phyloP scores from a whole-genome alignment of 441 rosid species.

The Erodium chrysanthum region DNA sequence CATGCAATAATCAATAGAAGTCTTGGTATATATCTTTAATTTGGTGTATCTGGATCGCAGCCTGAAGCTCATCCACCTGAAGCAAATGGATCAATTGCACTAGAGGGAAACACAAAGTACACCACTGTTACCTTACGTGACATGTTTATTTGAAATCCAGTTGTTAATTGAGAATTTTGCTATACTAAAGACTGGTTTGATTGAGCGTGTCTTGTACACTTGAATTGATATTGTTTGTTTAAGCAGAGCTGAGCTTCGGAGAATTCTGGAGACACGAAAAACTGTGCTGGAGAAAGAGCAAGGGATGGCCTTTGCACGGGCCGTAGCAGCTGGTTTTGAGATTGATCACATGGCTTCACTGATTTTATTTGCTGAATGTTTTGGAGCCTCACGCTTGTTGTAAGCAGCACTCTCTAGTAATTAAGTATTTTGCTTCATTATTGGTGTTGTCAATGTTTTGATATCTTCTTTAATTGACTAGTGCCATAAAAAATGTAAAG shows the following conservation, averaged over 20 bases:
- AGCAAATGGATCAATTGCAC: constrained; percentile 38
- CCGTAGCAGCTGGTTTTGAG: constrained; percentile 93
- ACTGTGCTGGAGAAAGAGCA: constrained; percentile 81
- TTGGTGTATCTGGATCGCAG: constrained; percentile 35
- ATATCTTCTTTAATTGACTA: not conserved
- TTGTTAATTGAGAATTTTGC: constrained; percentile 5
- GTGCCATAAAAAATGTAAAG: not conserved
- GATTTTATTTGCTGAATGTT: constrained; percentile 68
- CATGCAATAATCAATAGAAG: not conserved
- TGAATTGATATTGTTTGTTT: not conserved
- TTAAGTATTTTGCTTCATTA: not conserved
- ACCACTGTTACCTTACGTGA: not conserved
- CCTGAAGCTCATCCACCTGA: constrained; percentile 53
- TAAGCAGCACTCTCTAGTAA: constrained; percentile 27
- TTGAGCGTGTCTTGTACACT: not conserved
- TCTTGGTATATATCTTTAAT: constrained; percentile 12
- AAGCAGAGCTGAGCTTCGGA: constrained; percentile 69
- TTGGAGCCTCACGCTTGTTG: constrained; percentile 89
- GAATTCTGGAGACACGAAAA: constrained; percentile 82
- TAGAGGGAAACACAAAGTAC: constrained; percentile 68
- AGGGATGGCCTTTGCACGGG: constrained; percentile 99
- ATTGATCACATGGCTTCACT: constrained; percentile 62
- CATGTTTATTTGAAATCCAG: too few species aligned
- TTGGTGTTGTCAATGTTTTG: not conserved
- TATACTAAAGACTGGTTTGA: not conserved